Percentiles rank a stretch among this genome's conserved stretches.
phyloP scores from a whole-genome alignment of 1,139 yeast genomes.

The Pneumocystis murina region DNA sequence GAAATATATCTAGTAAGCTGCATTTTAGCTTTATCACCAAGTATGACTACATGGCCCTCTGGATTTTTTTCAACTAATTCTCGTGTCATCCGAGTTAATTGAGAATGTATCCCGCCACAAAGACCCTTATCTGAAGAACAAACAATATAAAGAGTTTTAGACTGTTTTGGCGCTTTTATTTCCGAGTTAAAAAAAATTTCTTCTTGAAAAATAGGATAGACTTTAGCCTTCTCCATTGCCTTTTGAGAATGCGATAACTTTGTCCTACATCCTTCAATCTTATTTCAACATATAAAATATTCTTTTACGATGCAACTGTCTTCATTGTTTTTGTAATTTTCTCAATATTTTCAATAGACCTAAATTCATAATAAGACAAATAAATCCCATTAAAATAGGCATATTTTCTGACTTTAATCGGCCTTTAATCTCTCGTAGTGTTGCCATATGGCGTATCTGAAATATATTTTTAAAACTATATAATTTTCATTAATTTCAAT shows the following conservation, averaged over 20 bases:
- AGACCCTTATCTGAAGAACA: conserved; percentile 95
- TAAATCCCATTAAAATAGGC: not conserved
- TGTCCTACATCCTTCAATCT: conserved; percentile 27
- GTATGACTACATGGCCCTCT: conserved; percentile 63
- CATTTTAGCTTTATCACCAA: conserved; percentile 87
- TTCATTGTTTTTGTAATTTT: conserved; percentile 99
- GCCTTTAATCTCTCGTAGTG: conserved; percentile 94
- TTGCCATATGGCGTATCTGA: conserved; percentile 36
- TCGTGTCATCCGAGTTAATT: conserved; percentile 80
- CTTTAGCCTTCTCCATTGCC: conserved; percentile 82
- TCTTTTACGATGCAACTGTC: conserved; percentile 65
- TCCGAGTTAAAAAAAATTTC: conserved; percentile 74
- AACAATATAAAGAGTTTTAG: conserved; percentile 62
- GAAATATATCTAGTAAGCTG: conserved; percentile 78
- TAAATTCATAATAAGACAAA: not conserved
- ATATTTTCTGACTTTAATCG: conserved; percentile 79
- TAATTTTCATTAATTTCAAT: conserved; percentile 2
- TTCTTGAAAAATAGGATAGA: conserved; percentile 63
- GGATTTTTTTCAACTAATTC: conserved; percentile 34
- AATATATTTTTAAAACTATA: not conserved
- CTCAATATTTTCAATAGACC: conserved; percentile 67
- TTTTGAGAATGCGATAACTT: conserved; percentile 91
- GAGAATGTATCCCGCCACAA: conserved; percentile 96
- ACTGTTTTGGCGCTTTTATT: conserved; percentile 40
- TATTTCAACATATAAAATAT: not conserved